A percentile compares a stretch with the other conserved stretches of the same genome.
phyloP scores from a whole-genome alignment of 140 eudicot species.

The Artemisia princeps region DNA sequence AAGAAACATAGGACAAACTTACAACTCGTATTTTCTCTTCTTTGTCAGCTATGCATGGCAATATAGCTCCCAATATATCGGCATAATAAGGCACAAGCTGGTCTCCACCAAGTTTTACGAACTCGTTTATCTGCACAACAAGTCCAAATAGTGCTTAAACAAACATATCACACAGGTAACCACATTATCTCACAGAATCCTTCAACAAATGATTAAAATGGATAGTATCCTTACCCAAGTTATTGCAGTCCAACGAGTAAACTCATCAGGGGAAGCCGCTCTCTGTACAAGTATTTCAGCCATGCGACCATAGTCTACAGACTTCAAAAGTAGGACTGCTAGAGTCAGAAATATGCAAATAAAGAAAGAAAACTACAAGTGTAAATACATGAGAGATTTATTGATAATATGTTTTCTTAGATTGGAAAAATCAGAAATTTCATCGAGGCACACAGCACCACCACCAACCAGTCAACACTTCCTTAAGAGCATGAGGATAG shows the following conservation, averaged over 20 bases:
- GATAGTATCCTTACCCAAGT: constrained; percentile 63
- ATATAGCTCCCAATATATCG: constrained; percentile 82
- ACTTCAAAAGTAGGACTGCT: constrained; percentile 56
- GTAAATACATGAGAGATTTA: neutral
- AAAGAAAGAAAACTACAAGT: constrained; percentile 16
- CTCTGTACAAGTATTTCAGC: constrained; percentile 91
- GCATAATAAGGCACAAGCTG: constrained; percentile 91
- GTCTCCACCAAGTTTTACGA: constrained; percentile 89
- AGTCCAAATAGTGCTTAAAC: constrained; percentile 13
- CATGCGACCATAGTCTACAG: constrained; percentile 99
- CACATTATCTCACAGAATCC: neutral
- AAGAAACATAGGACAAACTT: constrained; percentile 28
- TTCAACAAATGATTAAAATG: neutral
- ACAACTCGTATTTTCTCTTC: constrained; percentile 88
- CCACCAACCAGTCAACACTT: constrained; percentile 10
- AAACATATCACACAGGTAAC: neutral
- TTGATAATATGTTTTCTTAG: constrained; percentile 10
- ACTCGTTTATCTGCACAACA: constrained; percentile 71
- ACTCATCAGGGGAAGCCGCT: constrained; percentile 87
- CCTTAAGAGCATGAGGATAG: neutral
- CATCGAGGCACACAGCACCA: constrained; percentile 11
- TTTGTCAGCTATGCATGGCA: constrained; percentile 86
- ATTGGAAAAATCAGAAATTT: constrained; percentile 3
- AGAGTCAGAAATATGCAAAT: constrained; percentile 35
- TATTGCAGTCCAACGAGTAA: constrained; percentile 83